These are phyloP conservation scores for Mycena capillaripes DNA, from an alignment of 768 basidiomycete genomes.

Conservation along the genomic window DNA sequence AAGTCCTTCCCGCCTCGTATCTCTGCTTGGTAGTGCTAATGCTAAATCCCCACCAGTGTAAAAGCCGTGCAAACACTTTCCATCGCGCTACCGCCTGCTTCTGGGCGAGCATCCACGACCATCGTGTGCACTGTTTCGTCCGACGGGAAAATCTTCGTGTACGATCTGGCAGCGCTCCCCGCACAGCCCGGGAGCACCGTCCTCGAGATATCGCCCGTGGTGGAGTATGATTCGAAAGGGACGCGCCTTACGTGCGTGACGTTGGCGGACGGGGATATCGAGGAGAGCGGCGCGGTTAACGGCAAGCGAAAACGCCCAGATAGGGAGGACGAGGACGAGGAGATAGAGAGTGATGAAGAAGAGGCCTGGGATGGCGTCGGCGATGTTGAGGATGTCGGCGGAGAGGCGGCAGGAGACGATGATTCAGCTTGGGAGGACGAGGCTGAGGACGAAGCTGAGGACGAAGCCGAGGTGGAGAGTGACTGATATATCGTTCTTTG, in stretches of 20 bases:
- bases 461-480: constrained; percentile 46
- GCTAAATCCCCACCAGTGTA: constrained; percentile 62
- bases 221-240: constrained; percentile 87
- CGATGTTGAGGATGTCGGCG: too few relatives aligned
- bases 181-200: constrained; percentile 33
- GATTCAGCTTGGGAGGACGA: constrained; percentile 47
- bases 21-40: too few relatives aligned
- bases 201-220: constrained; percentile 66
- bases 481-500: constrained; percentile 37
- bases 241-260: constrained; percentile 85
- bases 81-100: constrained; percentile 66
- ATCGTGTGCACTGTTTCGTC: constrained; percentile 87
- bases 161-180: constrained; percentile 73
- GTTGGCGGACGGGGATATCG: constrained; percentile 65
- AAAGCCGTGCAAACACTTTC: constrained; percentile 82
- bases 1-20: constrained; percentile 37
- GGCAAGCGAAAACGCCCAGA: constrained; percentile 51
- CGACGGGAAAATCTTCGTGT: constrained; percentile 87
- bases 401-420: constrained; percentile 41
- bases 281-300: constrained; percentile 34
- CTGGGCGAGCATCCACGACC: constrained; percentile 63
- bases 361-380: constrained; percentile 41
- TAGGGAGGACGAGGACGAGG: constrained; percentile 43
- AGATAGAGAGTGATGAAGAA: constrained; percentile 37
- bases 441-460: constrained; percentile 45